A percentile compares a stretch with the other conserved stretches of the same genome.
Conservation (phyloP, 2,329 filamentous ascomycete species). For the Beauveria bassiana region DNA sequence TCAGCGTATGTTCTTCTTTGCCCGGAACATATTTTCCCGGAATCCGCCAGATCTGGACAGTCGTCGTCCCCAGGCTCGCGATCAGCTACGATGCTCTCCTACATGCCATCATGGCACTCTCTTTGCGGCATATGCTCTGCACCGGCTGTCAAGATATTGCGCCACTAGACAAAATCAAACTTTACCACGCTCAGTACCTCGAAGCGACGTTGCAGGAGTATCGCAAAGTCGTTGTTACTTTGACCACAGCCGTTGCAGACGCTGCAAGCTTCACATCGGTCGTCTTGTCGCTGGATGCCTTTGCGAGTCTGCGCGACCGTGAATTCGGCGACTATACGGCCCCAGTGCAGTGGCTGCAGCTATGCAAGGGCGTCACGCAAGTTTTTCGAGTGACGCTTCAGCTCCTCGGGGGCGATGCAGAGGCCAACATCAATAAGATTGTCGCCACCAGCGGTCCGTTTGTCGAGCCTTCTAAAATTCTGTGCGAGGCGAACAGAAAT, state of each 20-base stretch:
- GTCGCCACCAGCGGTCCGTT: constrained; percentile 11
- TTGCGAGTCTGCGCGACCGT: constrained; percentile 15
- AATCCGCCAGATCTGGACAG: constrained; percentile 16
- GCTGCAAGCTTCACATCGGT: constrained; percentile 18
- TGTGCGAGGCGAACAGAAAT: constrained; percentile 2
- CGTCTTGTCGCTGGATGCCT: constrained; percentile 17
- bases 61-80: constrained; percentile 16
- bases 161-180: constrained; percentile 5
- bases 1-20: constrained; percentile 14
- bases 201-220: constrained; percentile 17
- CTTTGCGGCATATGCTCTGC: constrained; percentile 15
- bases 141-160: background rate
- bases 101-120: constrained; percentile 17
- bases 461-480: constrained; percentile 9
- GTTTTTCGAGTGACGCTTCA: constrained; percentile 14
- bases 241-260: constrained; percentile 15
- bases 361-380: constrained; percentile 17
- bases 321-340: constrained; percentile 17
- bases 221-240: constrained; percentile 11
- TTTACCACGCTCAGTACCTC: constrained; percentile 16
- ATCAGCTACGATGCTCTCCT: constrained; percentile 18
- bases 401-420: constrained; percentile 12
- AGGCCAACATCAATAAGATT: constrained; percentile 14
- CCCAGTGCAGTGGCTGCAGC: constrained; percentile 19
- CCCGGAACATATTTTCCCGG: constrained; percentile 15